These are phyloP conservation scores for Corylus heterophylla DNA, from an alignment of 306 rosid species.

Conservation along the genomic window DNA sequence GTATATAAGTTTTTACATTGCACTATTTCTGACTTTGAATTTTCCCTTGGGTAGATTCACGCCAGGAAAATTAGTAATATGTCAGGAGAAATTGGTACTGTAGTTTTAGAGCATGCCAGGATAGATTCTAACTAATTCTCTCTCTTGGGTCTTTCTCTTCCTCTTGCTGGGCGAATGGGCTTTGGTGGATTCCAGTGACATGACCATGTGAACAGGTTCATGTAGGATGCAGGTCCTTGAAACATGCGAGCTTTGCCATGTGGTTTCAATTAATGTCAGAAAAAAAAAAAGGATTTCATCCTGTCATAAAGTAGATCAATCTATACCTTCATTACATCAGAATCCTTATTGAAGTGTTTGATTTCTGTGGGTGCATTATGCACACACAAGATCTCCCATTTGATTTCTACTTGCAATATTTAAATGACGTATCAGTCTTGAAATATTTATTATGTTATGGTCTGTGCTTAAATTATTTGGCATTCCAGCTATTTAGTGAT, in stretches of 20 bases:
- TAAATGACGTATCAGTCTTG: background rate
- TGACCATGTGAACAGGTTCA: background rate
- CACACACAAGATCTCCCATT: background rate
- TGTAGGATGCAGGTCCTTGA: background rate
- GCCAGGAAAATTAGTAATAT: too few species aligned
- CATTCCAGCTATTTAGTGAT: background rate
- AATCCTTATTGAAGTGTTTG: background rate
- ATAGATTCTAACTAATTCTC: too few species aligned
- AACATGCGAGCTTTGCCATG: background rate
- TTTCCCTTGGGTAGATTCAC: too few species aligned
- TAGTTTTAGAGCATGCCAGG: too few species aligned
- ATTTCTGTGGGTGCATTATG: background rate
- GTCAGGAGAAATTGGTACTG: too few species aligned
- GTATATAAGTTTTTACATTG: too few species aligned
- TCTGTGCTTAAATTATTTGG: background rate
- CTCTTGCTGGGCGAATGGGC: too few species aligned
- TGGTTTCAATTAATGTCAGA: background rate
- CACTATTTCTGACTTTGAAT: too few species aligned
- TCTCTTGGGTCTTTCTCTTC: too few species aligned
- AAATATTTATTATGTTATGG: background rate
- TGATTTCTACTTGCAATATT: background rate
- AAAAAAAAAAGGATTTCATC: background rate
- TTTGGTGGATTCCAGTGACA: background rate
- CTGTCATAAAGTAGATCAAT: background rate
- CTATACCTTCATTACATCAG: background rate